Evolutionary conservation across 2,329 filamentous ascomycete species (phyloP).

Genomic region (Neonectria coccinea): DNA sequence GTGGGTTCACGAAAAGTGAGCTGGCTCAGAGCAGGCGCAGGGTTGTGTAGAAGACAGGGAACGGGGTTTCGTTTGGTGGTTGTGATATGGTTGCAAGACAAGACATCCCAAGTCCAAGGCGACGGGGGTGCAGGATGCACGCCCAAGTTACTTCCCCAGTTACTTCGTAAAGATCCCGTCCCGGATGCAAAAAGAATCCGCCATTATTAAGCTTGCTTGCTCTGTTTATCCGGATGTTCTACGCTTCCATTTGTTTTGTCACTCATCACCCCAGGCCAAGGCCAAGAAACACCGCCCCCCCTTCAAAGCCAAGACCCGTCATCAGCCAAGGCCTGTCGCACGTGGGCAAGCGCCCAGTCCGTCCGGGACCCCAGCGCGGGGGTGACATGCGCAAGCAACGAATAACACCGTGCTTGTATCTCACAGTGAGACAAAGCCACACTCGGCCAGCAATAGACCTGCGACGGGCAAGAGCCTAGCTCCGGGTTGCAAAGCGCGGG

Average conservation of each 20-base stretch:
- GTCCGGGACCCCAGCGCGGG: constrained; percentile 19
- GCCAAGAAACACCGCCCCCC: constrained; percentile 11
- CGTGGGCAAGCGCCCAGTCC: constrained; percentile 39
- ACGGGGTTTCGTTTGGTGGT: not conserved
- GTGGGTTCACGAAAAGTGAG: constrained; percentile 31
- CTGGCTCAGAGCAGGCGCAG: constrained; percentile 9
- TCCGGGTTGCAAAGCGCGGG: constrained; percentile 8
- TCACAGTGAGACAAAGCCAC: not conserved
- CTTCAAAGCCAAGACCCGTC: constrained; percentile 28
- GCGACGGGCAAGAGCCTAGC: not conserved
- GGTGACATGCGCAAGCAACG: constrained; percentile 7
- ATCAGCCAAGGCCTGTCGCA: constrained; percentile 44
- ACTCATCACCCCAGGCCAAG: not conserved
- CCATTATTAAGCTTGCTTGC: not conserved
- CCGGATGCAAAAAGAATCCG: not conserved
- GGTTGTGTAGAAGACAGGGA: not conserved
- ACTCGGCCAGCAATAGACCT: not conserved
- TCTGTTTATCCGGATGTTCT: not conserved
- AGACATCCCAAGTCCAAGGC: constrained; percentile 9
- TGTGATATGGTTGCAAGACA: not conserved
- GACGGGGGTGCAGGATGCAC: constrained; percentile 6
- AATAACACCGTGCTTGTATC: not conserved
- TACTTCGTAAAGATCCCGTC: not conserved
- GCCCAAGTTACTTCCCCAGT: not conserved
- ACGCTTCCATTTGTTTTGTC: not conserved